Base-by-base conservation (phyloP, 2,329 filamentous ascomycete genomes). In the Pyrenochaeta sp. region DNA sequence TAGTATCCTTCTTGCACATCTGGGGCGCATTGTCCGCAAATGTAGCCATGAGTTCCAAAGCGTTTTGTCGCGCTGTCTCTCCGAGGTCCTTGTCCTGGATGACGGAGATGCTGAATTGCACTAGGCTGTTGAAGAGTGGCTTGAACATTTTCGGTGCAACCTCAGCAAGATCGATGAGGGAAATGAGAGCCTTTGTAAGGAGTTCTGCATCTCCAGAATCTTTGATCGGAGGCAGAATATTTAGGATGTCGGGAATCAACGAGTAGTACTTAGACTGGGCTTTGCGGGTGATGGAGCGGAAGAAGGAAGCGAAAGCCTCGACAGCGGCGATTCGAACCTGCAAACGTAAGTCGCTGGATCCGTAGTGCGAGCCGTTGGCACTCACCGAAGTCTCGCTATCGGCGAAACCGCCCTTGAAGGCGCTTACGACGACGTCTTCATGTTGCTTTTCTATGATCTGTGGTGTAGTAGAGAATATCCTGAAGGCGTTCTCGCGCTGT, bases 91-190 rank as follows among this genome's bases (percentile, higher is more conserved):
- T 98, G 77, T 99, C 94, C 71, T 96, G 91, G 67, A 99, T 91
- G 56, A 98, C 93, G 6, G 91, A 92, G 59, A 98, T 89, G 76
- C 90, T 94, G 80, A 99, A 97, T 68, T 91, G 89, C 50, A 98
- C 94, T 3, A 99, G 85, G 72, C 92, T 93, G 73, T 91, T 90
- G 82, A 99, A 99, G n/a, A 96, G 84, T 22, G 86, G 86, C 80
- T 95, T 96, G 82, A 99, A 99, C 93, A 98, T 98, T 80, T 95
- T 96, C 24, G 94, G 93, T 24, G 92, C 91, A n/a, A 90, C 86
- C 79, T 98, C 95, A 39, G 95, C 95, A 54, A 99, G 85, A 65
- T 98, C 95, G 71, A 99, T 97, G 47, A 99, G 85, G 25, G 94
- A 90, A 54, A 97, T 83, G 42, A 99, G 88, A 24, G 93, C 93